Evolutionary conservation across 257 asterid species (phyloP).

Genomic region (Solanum bukasovii): DNA sequence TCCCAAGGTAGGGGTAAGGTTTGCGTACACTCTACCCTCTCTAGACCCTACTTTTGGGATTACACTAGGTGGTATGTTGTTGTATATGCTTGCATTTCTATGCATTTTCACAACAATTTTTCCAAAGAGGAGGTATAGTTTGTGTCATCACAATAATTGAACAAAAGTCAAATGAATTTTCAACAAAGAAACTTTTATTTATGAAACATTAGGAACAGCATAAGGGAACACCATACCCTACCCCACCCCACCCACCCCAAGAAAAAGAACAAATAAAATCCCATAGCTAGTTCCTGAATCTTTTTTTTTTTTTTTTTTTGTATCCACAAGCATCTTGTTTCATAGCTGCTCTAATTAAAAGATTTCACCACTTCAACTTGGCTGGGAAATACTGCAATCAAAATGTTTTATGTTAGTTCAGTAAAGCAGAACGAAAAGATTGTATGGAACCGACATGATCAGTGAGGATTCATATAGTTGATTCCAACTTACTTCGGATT

Average conservation of each 20-base stretch:
- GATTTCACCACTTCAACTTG: slow-evolving; percentile 28
- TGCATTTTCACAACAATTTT: background rate
- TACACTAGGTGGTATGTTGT: background rate
- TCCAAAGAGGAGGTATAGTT: background rate
- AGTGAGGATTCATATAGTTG: background rate
- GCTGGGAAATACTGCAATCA: slow-evolving; percentile 31
- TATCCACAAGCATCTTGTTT: background rate
- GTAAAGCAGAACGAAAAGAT: background rate
- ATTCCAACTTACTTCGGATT: background rate
- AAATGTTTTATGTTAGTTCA: background rate
- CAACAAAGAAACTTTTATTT: background rate
- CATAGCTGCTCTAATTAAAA: background rate
- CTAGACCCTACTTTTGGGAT: background rate
- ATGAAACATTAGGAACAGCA: background rate
- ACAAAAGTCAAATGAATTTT: background rate
- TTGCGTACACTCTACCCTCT: background rate
- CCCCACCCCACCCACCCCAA: background rate
- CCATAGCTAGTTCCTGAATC: background rate
- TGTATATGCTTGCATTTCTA: background rate
- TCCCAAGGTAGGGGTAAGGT: background rate
- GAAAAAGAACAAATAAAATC: background rate
- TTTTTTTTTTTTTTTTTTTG: background rate
- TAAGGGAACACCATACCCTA: background rate
- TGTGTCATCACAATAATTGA: background rate
- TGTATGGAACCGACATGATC: no score